Base-by-base conservation (phyloP, 106 monocot genomes). In the Hemerocallis citrina region DNA sequence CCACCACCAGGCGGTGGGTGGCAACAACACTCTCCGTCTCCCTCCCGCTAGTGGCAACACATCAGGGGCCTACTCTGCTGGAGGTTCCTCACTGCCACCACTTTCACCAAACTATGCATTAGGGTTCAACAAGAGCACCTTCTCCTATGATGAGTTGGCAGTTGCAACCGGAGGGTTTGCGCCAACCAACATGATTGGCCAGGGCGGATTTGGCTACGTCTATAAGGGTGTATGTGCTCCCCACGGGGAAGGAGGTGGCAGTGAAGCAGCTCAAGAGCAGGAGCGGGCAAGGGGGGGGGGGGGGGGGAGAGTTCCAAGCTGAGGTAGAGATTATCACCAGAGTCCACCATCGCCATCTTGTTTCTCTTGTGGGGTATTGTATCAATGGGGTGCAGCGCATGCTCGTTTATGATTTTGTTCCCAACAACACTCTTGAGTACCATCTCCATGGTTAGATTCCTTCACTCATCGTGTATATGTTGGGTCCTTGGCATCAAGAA, bases 291-390 rank as follows among this genome's bases (percentile, higher is more conserved):
- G 93, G 89, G 16, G 93, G 85, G 76, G 70, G 82, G 52, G 93
- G 89, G 16, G 93, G 85, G 76, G 70, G 82, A 47, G 89, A 93
- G 81, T 89, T 93, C 71, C 88, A 89, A 29, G 85, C 89, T 1
- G 92, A 92, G 75, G 93, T 93, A 1, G 93, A 93, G 10, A 89
- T 93, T 56, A 88, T 93, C 33, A 93, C 89, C 64, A 56, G 93
- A 34, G 93, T 93, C 3, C 93, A 89, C 52, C 93, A 93, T 55
- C 81, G 93, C 13, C 89, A 93, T 57, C 65, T 93, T 9, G 93
- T 93, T 14, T 83, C 85, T 0, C 89, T 93, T 25, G 85, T 88
- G 34, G 93, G 93, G 2, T 93, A 89, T 55, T 93, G 71, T 67
- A 93, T 89, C 29, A 57, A 89, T 1, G 82, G 77, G 13, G 9